A percentile compares a stretch with the other conserved stretches of the same genome.
Evolutionary conservation across 2,329 filamentous ascomycete genomes (phyloP).

Genomic region (Fusarium sp.): DNA sequence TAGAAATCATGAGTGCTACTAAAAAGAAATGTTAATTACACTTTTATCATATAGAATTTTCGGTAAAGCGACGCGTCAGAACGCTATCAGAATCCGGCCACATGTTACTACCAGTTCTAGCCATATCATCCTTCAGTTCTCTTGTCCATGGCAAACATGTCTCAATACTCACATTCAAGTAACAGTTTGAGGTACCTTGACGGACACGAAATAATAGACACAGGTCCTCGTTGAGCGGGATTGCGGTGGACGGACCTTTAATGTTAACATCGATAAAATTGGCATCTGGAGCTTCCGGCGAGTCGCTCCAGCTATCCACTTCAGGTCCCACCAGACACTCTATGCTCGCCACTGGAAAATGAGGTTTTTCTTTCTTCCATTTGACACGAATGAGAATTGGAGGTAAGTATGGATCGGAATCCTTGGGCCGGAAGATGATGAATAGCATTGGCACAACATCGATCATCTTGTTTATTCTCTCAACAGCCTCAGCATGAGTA

Average conservation of each 20-base stretch:
- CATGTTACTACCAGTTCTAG: background rate
- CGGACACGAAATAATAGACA: conserved; percentile 3
- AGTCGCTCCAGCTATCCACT: background rate
- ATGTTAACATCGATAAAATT: background rate
- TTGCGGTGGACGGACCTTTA: background rate
- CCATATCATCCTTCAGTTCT: background rate
- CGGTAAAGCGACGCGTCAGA: conserved; percentile 3
- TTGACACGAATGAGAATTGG: background rate
- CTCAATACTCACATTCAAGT: conserved; percentile 20
- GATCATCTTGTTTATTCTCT: background rate
- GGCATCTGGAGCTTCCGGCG: background rate
- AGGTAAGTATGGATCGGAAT: background rate
- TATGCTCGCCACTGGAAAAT: background rate
- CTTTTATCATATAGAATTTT: conserved; percentile 4
- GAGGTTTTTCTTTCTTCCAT: background rate
- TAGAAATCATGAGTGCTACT: no score
- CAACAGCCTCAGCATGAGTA: background rate
- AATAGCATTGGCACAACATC: background rate
- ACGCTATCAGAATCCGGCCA: background rate
- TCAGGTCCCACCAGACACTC: background rate
- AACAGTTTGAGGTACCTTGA: background rate
- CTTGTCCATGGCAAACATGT: background rate
- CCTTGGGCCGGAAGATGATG: background rate
- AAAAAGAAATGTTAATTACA: no score
- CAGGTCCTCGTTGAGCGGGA: background rate